Evolutionary conservation across 2,329 filamentous ascomycete species (phyloP), one percentile per base, ranked within the genome.

Genomic region (Orbilia ellipsospora): DNA sequence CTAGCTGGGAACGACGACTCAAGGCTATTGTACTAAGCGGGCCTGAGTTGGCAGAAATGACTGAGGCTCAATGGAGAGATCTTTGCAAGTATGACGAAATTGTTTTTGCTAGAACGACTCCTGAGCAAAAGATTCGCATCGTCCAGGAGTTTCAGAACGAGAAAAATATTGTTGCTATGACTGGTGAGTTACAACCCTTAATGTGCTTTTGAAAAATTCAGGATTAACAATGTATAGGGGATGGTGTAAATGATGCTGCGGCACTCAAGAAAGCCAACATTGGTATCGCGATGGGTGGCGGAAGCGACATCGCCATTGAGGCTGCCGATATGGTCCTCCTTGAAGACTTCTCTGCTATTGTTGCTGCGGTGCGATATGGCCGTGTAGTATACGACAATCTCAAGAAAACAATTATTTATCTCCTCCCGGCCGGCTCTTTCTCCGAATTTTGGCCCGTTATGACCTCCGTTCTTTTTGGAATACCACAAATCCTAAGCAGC

Each of bases 311-410:
- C 72, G 87, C 88, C 12, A 88, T 89, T 64, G 87, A 89, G 81
- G 87, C 87, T 10, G 84, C 87, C 0, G 87, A 89, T 77, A 88
- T 89, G 85, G 86, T 89, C 0, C 80, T 90, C 78, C 82, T 90
- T 4, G 91, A 93, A 62, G 89, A 88, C 0, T 93, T 94, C 80
- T 86, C 88, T 0, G 90, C 89, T 0, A 87, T 94, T 36, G 88
- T 93, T 4, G 87, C 90, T 79, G 91, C 91, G 0, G 88, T 93
- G 1, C 85, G 88, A 77, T 92, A 90, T 73, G 91, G 91, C 0
- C 87, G 91, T 13, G 87, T 92, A 4, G 90, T 93, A n/a, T 93
- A 91, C 82, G 90, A 93, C 81, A 93, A 93, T 79, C 83, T 93
- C 60, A 91, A 92, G 81, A 93, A 94, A 85, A 90, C 88, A 0